Conservation (phyloP, 75 land plant genomes). For the Ceratopteris richardii region DNA sequence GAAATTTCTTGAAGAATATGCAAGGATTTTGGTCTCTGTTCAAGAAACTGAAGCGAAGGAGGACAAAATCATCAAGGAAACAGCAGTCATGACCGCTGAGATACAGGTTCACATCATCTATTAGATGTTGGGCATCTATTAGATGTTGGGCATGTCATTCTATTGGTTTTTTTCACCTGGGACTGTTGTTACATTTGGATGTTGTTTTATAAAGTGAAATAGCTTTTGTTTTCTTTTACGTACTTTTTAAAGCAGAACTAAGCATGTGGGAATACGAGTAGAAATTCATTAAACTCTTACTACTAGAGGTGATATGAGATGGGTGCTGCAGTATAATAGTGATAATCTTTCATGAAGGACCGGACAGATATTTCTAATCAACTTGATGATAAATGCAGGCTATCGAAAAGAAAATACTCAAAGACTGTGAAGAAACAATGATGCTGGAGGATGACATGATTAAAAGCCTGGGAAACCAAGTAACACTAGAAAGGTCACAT, state of each 20-base stretch:
- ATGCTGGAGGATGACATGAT: slow-evolving; percentile 22
- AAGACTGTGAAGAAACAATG: slow-evolving; percentile 9
- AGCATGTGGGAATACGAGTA: too few relatives aligned
- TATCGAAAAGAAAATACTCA: slow-evolving; percentile 11
- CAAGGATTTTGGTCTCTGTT: slow-evolving; percentile 11
- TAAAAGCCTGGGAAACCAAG: slow-evolving; percentile 18
- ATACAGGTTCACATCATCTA: slow-evolving; percentile 1
- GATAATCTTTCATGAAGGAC: too few relatives aligned
- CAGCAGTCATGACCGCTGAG: not conserved
- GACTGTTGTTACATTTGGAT: too few relatives aligned
- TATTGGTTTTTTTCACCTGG: too few relatives aligned
- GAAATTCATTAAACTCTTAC: too few relatives aligned
- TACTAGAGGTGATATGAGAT: too few relatives aligned
- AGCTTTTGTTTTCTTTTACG: too few relatives aligned
- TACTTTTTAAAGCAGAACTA: too few relatives aligned
- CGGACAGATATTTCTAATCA: too few relatives aligned
- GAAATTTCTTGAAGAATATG: slow-evolving; percentile 19
- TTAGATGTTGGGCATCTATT: not conserved
- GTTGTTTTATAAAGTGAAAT: too few relatives aligned
- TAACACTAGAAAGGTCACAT: slow-evolving; percentile 21
- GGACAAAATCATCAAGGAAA: slow-evolving; percentile 13
- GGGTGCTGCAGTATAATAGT: too few relatives aligned
- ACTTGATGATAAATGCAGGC: slow-evolving; percentile 8
- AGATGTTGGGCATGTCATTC: too few relatives aligned
- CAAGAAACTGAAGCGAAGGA: slow-evolving; percentile 10